These are phyloP conservation scores for Nowakowskiella sp. DNA, from an alignment of 192 early-diverging fungal species.

Conservation along the genomic window DNA sequence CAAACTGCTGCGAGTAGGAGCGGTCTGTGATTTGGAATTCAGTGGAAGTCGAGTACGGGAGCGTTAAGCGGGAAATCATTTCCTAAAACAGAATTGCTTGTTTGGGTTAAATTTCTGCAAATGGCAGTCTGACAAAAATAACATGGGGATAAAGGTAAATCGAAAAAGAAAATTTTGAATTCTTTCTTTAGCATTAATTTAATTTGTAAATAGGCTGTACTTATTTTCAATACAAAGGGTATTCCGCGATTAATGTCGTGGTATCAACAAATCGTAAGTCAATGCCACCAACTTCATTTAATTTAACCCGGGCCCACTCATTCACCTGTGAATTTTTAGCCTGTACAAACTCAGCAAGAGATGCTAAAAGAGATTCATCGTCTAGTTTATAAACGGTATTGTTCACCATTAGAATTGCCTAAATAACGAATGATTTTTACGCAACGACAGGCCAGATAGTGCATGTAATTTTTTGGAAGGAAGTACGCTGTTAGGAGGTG, in stretches of 20 bases:
- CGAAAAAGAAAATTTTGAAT: no score
- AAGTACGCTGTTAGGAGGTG: conserved; percentile 66
- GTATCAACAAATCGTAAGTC: conserved; percentile 79
- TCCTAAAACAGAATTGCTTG: no score
- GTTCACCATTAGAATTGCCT: neutral
- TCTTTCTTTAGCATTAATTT: no score
- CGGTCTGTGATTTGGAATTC: conserved; percentile 51
- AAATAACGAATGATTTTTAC: conserved; percentile 6
- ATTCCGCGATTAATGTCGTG: conserved; percentile 90
- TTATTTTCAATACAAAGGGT: conserved; percentile 97
- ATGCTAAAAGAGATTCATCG: conserved; percentile 82
- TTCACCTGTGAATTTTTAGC: conserved; percentile 32
- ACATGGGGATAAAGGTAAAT: no score
- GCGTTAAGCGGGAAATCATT: no score
- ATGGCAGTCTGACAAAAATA: no score
- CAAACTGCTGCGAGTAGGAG: conserved; percentile 73
- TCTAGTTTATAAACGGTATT: conserved; percentile 65
- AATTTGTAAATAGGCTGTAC: no score
- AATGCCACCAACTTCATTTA: neutral
- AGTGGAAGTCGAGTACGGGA: neutral
- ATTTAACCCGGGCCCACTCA: neutral
- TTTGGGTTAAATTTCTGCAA: no score
- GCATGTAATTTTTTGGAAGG: conserved; percentile 91
- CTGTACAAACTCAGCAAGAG: conserved; percentile 73
- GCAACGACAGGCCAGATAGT: conserved; percentile 53